Conservation (phyloP, 768 basidiomycete genomes). For the Auriscalpium microsporum region DNA sequence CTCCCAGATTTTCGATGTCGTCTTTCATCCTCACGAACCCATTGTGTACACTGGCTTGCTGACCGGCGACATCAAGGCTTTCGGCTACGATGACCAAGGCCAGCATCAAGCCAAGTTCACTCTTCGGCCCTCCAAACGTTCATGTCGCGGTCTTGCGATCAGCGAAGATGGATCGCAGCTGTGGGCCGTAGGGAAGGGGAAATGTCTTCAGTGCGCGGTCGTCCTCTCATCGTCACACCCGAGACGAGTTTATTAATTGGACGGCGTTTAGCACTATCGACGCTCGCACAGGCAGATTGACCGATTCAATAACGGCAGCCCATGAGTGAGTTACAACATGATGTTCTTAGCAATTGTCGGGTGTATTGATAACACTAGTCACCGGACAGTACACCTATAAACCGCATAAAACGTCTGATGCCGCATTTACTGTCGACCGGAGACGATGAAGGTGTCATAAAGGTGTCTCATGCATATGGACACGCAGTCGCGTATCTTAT, state of each 20-base stretch:
- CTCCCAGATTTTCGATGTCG: constrained; percentile 82
- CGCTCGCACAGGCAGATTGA: constrained; percentile 44
- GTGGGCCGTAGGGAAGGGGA: constrained; percentile 78
- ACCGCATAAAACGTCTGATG: constrained; percentile 68
- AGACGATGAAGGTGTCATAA: constrained; percentile 91
- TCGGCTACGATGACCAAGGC: constrained; percentile 67
- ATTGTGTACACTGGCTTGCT: constrained; percentile 74
- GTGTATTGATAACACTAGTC: not conserved
- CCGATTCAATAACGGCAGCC: constrained; percentile 40
- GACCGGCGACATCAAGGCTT: constrained; percentile 78
- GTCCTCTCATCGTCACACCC: not conserved
- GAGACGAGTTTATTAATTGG: not conserved
- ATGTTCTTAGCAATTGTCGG: constrained; percentile 18
- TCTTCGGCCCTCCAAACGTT: constrained; percentile 70
- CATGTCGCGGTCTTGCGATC: constrained; percentile 67
- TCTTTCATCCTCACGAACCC: constrained; percentile 69
- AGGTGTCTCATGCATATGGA: constrained; percentile 36
- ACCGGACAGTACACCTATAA: constrained; percentile 62
- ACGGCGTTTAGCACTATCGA: constrained; percentile 51
- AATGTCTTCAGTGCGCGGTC: constrained; percentile 60
- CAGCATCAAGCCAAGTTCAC: constrained; percentile 48
- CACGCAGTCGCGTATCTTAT: not conserved
- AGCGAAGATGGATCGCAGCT: constrained; percentile 60
- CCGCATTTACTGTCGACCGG: constrained; percentile 75
- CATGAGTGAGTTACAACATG: constrained; percentile 54